These are phyloP conservation scores for Cyclotella choctawhatcheeana DNA, from an alignment of 108 stramenopile species.

Conservation along the genomic window DNA sequence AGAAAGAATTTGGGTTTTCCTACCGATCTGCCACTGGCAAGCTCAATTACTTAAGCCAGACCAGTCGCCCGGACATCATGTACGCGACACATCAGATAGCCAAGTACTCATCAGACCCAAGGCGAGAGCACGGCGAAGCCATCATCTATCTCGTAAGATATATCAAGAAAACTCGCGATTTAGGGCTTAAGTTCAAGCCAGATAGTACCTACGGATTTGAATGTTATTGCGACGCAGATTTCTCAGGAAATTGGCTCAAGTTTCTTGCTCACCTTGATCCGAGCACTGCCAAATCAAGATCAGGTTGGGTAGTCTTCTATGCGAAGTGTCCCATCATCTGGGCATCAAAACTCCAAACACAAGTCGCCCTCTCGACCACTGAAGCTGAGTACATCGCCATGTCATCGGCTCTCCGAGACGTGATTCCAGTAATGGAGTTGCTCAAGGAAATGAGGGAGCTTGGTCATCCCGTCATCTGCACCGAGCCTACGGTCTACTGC, in stretches of 20 bases:
- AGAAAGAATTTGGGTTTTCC: background rate
- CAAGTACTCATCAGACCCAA: conserved; percentile 33
- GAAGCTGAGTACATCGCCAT: background rate
- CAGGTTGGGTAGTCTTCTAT: too few relatives aligned
- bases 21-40: background rate
- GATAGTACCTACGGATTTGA: conserved; percentile 26
- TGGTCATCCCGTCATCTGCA: background rate
- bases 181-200: conserved; percentile 5
- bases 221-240: conserved; percentile 54
- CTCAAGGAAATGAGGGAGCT: background rate
- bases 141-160: conserved; percentile 14
- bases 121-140: conserved; percentile 37
- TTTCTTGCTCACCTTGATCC: background rate
- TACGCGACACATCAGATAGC: conserved; percentile 51
- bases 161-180: conserved; percentile 1
- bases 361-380: background rate
- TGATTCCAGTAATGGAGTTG: background rate
- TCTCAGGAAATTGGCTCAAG: conserved; percentile 32
- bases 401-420: background rate
- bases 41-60: background rate
- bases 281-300: too few relatives aligned
- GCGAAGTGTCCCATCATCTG: background rate
- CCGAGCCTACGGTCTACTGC: background rate
- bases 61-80: conserved; percentile 26
- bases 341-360: background rate